Conservation (phyloP, 1,284 basidiomycete genomes). For the Papiliotrema nemorosa region DNA sequence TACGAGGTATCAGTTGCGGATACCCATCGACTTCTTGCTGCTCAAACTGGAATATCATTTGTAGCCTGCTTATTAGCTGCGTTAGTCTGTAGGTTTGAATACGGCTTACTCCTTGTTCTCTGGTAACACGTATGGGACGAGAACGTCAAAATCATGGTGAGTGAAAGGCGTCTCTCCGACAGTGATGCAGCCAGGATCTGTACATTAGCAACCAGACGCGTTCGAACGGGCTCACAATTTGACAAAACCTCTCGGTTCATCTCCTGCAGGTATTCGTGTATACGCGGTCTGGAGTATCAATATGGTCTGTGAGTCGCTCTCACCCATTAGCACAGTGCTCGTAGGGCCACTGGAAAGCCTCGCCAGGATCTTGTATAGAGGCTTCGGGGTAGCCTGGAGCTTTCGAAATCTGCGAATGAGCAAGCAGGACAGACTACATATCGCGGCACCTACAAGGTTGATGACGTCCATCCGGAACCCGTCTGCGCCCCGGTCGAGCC, state of each 20-base stretch:
- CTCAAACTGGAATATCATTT: slow-evolving; percentile 14
- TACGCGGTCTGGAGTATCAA: slow-evolving; percentile 53
- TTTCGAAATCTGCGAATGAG: slow-evolving; percentile 62
- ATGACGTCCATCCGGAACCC: slow-evolving; percentile 43
- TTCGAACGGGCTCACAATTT: slow-evolving; percentile 2
- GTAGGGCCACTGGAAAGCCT: slow-evolving; percentile 58
- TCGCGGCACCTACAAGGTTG: slow-evolving; percentile 1
- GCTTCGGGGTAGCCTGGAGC: slow-evolving; percentile 61
- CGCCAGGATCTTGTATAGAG: slow-evolving; percentile 54
- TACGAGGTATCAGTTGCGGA: slow-evolving; percentile 1
- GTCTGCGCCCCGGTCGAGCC: slow-evolving; percentile 50
- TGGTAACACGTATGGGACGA: slow-evolving; percentile 8
- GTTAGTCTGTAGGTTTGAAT: not conserved
- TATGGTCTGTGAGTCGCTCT: not conserved
- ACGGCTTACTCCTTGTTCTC: slow-evolving; percentile 7
- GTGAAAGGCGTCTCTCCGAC: slow-evolving; percentile 9
- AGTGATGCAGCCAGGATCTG: slow-evolving; percentile 5
- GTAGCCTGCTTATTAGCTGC: not conserved
- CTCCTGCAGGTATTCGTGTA: slow-evolving; percentile 66
- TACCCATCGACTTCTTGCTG: slow-evolving; percentile 5
- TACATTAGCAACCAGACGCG: slow-evolving; percentile 6
- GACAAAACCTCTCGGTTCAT: slow-evolving; percentile 59
- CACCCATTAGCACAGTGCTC: slow-evolving; percentile 58
- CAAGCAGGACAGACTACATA: not conserved
- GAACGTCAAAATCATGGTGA: slow-evolving; percentile 8